phyloP scores from a whole-genome alignment of 331 rosid genomes.

The Pyracantha coccinea region DNA sequence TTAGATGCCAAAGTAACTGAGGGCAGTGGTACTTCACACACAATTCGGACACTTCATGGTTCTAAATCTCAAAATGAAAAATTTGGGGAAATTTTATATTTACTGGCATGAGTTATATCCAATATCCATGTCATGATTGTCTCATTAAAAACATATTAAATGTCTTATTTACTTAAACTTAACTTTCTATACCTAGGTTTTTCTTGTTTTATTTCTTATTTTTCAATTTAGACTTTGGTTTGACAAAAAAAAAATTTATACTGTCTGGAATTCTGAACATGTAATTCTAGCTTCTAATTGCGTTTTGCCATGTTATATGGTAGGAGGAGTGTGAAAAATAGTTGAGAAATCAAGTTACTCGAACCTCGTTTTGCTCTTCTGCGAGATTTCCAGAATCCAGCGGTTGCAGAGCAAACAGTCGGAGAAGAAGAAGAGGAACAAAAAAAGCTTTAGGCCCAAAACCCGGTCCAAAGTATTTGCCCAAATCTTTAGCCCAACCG shows the following conservation, averaged over 20 bases:
- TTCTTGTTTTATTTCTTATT: neutral
- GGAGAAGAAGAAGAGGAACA: no score
- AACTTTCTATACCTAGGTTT: neutral
- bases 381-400: no score
- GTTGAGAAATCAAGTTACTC: no score
- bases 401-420: no score
- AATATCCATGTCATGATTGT: neutral
- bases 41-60: neutral
- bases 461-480: no score
- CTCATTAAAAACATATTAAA: neutral
- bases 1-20: neutral
- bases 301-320: neutral
- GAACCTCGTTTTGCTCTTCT: no score
- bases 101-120: neutral
- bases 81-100: neutral
- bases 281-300: conserved; percentile 4
- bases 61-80: neutral
- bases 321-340: no score
- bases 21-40: neutral
- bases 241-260: neutral
- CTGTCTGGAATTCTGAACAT: neutral
- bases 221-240: neutral
- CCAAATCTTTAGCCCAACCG: no score
- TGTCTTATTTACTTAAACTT: no score
- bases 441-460: no score